Evolutionary conservation across 2,329 filamentous ascomycete genomes (phyloP).

Genomic region (Aspergillus thermomutatus): DNA sequence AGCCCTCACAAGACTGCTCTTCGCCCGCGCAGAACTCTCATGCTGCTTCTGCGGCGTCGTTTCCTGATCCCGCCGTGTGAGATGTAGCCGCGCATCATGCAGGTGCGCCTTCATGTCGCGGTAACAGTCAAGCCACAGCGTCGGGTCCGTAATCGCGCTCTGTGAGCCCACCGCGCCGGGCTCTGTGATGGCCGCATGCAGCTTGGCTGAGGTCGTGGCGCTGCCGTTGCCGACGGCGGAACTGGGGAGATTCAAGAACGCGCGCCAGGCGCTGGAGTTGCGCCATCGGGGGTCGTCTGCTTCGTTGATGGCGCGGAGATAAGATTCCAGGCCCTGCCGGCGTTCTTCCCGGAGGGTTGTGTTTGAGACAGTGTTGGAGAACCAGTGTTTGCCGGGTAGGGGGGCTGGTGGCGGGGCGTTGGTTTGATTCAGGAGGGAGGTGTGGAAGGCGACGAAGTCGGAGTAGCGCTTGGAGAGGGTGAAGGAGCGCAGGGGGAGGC

Average conservation of each 20-base stretch:
- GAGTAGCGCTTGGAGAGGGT: slow-evolving; percentile 62
- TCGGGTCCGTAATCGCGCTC: slow-evolving; percentile 47
- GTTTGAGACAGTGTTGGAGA: slow-evolving; percentile 55
- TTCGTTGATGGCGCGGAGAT: slow-evolving; percentile 57
- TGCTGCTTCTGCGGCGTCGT: slow-evolving; percentile 59
- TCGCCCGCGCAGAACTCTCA: slow-evolving; percentile 60
- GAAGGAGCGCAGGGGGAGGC: slow-evolving; percentile 59
- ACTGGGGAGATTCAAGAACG: slow-evolving; percentile 56
- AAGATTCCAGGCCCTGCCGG: slow-evolving; percentile 54
- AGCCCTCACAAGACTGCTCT: slow-evolving; percentile 56
- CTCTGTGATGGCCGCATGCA: slow-evolving; percentile 44
- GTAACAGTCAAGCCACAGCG: slow-evolving; percentile 61
- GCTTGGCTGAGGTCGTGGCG: slow-evolving; percentile 32
- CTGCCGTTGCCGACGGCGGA: slow-evolving; percentile 32
- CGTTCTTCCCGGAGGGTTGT: slow-evolving; percentile 56
- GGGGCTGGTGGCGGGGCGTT: slow-evolving; percentile 51
- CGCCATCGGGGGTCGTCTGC: slow-evolving; percentile 57
- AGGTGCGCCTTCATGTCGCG: slow-evolving; percentile 58
- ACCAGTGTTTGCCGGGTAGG: slow-evolving; percentile 60
- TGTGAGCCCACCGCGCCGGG: slow-evolving; percentile 23
- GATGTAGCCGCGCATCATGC: slow-evolving; percentile 56
- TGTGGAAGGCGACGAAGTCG: slow-evolving; percentile 58
- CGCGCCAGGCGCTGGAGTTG: slow-evolving; percentile 53
- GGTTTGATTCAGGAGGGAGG: slow-evolving; percentile 48
- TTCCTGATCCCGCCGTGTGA: slow-evolving; percentile 60